Evolutionary conservation across 1,284 basidiomycete genomes (phyloP), one percentile per base, ranked within the genome.

Genomic region (Tilletia setariae): DNA sequence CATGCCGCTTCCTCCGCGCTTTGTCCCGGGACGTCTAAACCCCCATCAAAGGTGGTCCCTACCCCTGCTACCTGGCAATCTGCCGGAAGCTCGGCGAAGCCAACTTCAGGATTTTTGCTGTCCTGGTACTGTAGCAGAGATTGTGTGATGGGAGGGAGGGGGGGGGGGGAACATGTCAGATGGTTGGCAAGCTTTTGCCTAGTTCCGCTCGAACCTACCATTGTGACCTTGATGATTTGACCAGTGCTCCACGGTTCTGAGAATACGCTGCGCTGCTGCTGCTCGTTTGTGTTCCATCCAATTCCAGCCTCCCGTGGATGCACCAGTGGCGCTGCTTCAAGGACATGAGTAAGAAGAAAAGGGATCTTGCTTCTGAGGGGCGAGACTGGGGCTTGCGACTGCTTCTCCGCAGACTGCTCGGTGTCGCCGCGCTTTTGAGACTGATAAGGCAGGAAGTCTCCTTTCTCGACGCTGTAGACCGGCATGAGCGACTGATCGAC

Each of bases 311-410:
- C 70, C 9, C 70, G 70, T 1, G 80, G 80, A 40, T 82, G 80
- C n/a, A 80, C 64, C 9, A 82, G 73, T 8, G 80, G 80, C 0
- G 73, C 67, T 30, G 79, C 65, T 15, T 72, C 69, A 21, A 82
- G 73, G 0, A 81, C 51, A 15, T 71, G 77, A 0, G 80, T 81
- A 7, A 61, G 56, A 15, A 61, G 56, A 30, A 61, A 61, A 2
- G 56, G 56, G 30, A 61, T 30, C 28, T 61, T 61, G 56, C 56
- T 61, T 16, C 56, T 28, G 28, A 61, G 56, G 25, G 56, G 56
- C 15, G 56, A 61, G 56, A 21, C 15, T 61, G 56, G 56, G 28
- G 68, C 68, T 13, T 79, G 73, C 80, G 79, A 81, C 53, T 51
- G 6, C 21, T 56, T n/a, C 21, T 44, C 44, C 0, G 44, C 19